A percentile compares a stretch with the other conserved stretches of the same genome.
Evolutionary conservation across 2,329 filamentous ascomycete genomes (phyloP).

Genomic region (Drechslerella coelobrocha): DNA sequence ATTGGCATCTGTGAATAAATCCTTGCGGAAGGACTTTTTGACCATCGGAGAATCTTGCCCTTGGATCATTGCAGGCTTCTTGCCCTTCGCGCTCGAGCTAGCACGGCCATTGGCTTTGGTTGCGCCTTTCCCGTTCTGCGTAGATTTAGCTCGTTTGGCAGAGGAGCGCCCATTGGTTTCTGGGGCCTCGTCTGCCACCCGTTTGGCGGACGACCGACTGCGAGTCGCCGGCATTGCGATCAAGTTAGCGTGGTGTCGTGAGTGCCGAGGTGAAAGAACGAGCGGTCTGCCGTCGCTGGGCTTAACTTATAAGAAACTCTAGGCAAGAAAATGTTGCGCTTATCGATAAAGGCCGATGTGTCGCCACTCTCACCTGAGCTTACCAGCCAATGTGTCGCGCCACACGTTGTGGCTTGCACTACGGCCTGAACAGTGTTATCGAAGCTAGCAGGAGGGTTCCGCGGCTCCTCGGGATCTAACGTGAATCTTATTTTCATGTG

Average conservation of each 20-base stretch:
- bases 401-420: neutral
- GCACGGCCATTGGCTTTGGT: conserved; percentile 22
- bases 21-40: conserved; percentile 66
- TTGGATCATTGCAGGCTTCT: conserved; percentile 42
- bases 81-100: conserved; percentile 24
- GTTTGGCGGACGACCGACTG: conserved; percentile 41
- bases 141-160: conserved; percentile 39
- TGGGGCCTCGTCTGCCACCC: conserved; percentile 42
- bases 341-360: conserved; percentile 45
- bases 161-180: conserved; percentile 46
- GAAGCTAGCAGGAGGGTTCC: neutral
- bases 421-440: neutral
- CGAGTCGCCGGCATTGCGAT: conserved; percentile 41
- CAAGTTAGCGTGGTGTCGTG: conserved; percentile 7
- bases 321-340: conserved; percentile 21
- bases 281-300: too few relatives aligned
- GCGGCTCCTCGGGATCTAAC: neutral
- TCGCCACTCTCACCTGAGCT: conserved; percentile 41
- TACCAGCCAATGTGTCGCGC: conserved; percentile 7
- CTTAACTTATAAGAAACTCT: too few relatives aligned
- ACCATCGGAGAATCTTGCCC: conserved; percentile 39
- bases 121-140: conserved; percentile 28
- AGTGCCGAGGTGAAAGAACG: conserved; percentile 2
- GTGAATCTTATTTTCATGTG: neutral
- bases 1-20: conserved; percentile 69